Evolutionary conservation across 2,329 filamentous ascomycete species (phyloP).

Genomic region (Fusarium vanettenii): DNA sequence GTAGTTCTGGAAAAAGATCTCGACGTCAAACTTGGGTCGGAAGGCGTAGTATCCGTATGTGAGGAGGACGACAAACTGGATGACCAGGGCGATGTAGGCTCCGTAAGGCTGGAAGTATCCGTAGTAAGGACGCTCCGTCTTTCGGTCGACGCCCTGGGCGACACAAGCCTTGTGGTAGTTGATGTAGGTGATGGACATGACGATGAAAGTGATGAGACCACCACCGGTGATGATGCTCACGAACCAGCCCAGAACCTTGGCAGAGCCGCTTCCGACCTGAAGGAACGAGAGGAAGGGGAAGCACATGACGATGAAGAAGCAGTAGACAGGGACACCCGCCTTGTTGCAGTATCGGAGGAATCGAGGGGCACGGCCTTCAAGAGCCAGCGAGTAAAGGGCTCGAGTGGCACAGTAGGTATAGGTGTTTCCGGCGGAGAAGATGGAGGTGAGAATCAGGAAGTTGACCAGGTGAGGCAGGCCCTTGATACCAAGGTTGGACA

Average conservation of each 20-base stretch:
- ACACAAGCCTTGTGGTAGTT: slow-evolving; percentile 63
- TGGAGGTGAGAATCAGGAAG: slow-evolving; percentile 57
- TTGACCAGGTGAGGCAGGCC: slow-evolving; percentile 68
- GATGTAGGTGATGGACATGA: slow-evolving; percentile 59
- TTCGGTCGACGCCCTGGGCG: slow-evolving; percentile 63
- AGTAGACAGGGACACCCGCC: slow-evolving; percentile 70
- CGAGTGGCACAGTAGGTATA: slow-evolving; percentile 61
- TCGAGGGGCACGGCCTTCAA: slow-evolving; percentile 59
- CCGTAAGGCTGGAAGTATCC: slow-evolving; percentile 49
- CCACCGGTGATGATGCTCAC: slow-evolving; percentile 66
- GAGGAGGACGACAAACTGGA: slow-evolving; percentile 56
- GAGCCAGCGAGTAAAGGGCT: slow-evolving; percentile 61
- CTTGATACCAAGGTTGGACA: slow-evolving; percentile 63
- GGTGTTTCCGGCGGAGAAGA: slow-evolving; percentile 44
- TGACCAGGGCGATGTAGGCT: slow-evolving; percentile 56
- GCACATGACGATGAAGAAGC: slow-evolving; percentile 62
- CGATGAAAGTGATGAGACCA: slow-evolving; percentile 70
- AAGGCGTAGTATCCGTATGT: slow-evolving; percentile 67
- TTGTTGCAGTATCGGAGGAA: slow-evolving; percentile 69
- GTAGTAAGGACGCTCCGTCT: slow-evolving; percentile 67
- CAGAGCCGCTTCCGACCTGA: slow-evolving; percentile 58
- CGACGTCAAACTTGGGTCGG: slow-evolving; percentile 56
- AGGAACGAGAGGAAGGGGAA: slow-evolving; percentile 65
- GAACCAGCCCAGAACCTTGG: slow-evolving; percentile 64
- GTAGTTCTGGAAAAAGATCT: slow-evolving; percentile 64